Conservation (phyloP, 148 eudicot genomes). For the Suaeda aralocaspica region DNA sequence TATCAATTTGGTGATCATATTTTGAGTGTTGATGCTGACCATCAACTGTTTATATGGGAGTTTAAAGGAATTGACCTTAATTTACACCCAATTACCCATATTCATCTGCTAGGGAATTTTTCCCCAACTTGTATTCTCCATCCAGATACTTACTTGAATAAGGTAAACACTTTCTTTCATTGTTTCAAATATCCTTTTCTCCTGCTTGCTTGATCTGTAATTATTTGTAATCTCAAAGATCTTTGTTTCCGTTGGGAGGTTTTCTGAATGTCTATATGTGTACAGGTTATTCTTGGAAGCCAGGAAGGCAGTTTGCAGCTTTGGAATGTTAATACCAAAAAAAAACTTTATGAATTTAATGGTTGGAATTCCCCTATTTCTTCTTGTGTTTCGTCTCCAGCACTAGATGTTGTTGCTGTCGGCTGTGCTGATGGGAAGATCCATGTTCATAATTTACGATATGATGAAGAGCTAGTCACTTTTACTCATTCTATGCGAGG, state of each 20-base stretch:
- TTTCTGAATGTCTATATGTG: slow-evolving; percentile 19
- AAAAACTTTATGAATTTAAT: slow-evolving; percentile 73
- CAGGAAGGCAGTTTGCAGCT: slow-evolving; percentile 85
- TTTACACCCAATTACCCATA: slow-evolving; percentile 64
- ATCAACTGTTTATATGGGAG: slow-evolving; percentile 79
- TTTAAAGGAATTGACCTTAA: slow-evolving; percentile 72
- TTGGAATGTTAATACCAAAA: slow-evolving; percentile 87
- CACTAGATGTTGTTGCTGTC: slow-evolving; percentile 96
- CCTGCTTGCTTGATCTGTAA: too few relatives aligned
- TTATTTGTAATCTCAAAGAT: background rate
- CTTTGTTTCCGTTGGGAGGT: slow-evolving; percentile 3
- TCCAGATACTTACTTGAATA: slow-evolving; percentile 94
- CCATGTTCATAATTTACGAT: slow-evolving; percentile 88
- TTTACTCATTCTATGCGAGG: slow-evolving; percentile 86
- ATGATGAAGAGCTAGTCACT: slow-evolving; percentile 77
- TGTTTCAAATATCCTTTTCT: too few relatives aligned
- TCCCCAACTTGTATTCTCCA: slow-evolving; percentile 83
- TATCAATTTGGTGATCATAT: slow-evolving; percentile 90
- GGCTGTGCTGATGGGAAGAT: slow-evolving; percentile 97
- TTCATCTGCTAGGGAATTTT: slow-evolving; percentile 53
- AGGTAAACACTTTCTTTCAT: slow-evolving; percentile 38
- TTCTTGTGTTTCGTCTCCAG: slow-evolving; percentile 90
- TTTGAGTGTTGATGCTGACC: slow-evolving; percentile 77
- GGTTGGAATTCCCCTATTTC: slow-evolving; percentile 74
- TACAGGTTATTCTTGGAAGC: slow-evolving; percentile 83